Percentiles rank a stretch among this genome's conserved stretches.
These are phyloP conservation scores for Macadamia tetraphylla DNA, from an alignment of 164 flowering plant species.

Conservation along the genomic window DNA sequence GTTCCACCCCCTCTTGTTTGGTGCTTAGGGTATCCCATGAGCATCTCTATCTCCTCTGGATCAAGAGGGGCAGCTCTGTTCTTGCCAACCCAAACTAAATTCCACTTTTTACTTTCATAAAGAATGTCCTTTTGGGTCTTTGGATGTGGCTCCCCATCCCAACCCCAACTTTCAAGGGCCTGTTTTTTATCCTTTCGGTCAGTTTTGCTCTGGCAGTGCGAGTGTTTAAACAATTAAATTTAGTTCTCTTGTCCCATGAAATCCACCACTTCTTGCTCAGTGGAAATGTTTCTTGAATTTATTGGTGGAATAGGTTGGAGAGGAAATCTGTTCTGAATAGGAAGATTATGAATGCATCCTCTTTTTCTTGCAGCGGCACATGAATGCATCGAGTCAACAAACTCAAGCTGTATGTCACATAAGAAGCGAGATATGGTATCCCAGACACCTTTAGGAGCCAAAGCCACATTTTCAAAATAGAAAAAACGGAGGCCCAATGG, in stretches of 20 bases:
- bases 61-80: constrained; percentile 40
- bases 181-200: constrained; percentile 60
- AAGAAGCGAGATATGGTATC: constrained; percentile 65
- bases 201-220: constrained; percentile 65
- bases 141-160: constrained; percentile 53
- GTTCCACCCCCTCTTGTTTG: constrained; percentile 36
- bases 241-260: constrained; percentile 72
- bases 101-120: constrained; percentile 80
- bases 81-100: constrained; percentile 90
- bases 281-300: constrained; percentile 70
- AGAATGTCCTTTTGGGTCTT: constrained; percentile 54
- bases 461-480: constrained; percentile 91
- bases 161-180: constrained; percentile 35
- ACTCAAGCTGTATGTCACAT: constrained; percentile 79
- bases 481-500: constrained; percentile 78
- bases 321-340: constrained; percentile 59
- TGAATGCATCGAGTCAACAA: constrained; percentile 81
- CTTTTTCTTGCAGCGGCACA: constrained; percentile 87
- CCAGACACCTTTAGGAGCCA: constrained; percentile 94
- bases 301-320: constrained; percentile 65
- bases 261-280: constrained; percentile 88
- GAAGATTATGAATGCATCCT: constrained; percentile 89
- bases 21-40: constrained; percentile 30
- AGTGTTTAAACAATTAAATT: constrained; percentile 79
- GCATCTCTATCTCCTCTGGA: constrained; percentile 34